phyloP scores from a whole-genome alignment of 2,329 filamentous ascomycete genomes.

The Alternaria sp. region DNA sequence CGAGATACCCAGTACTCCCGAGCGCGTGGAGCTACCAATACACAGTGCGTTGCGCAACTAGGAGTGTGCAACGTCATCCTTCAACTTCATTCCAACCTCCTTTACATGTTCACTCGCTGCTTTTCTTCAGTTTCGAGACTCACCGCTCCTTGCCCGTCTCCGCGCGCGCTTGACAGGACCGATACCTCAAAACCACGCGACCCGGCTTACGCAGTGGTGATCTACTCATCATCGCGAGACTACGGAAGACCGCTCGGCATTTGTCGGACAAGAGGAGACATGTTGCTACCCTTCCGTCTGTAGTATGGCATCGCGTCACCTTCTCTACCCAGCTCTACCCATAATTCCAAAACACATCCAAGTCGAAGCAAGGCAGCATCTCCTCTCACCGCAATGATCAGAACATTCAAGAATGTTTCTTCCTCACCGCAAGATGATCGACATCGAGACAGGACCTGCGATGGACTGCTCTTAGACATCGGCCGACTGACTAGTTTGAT shows the following conservation, averaged over 20 bases:
- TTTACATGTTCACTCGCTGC: constrained; percentile 1
- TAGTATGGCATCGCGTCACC: constrained; percentile 23
- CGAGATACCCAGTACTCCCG: constrained; percentile 29
- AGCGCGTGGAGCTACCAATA: constrained; percentile 16
- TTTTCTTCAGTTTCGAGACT: constrained; percentile 9
- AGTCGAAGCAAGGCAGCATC: constrained; percentile 24
- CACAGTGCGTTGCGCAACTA: constrained; percentile 13
- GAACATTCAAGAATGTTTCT: constrained; percentile 21
- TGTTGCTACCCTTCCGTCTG: constrained; percentile 26
- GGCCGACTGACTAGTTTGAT: constrained; percentile 26
- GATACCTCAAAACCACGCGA: constrained; percentile 2
- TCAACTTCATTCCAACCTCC: constrained; percentile 1
- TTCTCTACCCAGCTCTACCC: constrained; percentile 12
- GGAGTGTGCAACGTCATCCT: constrained; percentile 2
- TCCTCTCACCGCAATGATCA: constrained; percentile 19
- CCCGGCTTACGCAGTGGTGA: constrained; percentile 1
- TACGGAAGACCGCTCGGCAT: constrained; percentile 7
- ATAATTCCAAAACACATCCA: constrained; percentile 30
- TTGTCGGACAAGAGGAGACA: constrained; percentile 29
- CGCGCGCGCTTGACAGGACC: constrained; percentile 6
- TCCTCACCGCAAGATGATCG: constrained; percentile 37
- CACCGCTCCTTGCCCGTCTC: constrained; percentile 4
- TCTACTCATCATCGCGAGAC: constrained; percentile 14
- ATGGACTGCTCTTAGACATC: constrained; percentile 26
- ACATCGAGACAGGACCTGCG: constrained; percentile 24